Conservation (phyloP, 2,329 filamentous ascomycete genomes). For the Colletotrichum cuscutae region DNA sequence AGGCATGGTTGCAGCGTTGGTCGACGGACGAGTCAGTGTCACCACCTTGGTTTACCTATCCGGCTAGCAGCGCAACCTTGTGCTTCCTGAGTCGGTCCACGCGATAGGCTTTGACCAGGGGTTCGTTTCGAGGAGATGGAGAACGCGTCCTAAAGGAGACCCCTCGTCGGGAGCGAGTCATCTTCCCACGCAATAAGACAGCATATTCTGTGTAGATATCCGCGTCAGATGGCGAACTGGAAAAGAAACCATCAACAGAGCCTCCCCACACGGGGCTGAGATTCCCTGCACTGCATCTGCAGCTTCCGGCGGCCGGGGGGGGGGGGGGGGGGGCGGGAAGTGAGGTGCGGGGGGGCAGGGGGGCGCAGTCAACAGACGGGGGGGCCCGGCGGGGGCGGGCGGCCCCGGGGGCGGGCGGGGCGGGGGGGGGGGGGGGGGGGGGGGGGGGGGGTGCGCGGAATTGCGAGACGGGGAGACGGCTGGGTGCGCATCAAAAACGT, state of each 20-base stretch:
- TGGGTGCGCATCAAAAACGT: conserved; percentile 20
- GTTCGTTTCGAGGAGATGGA: conserved; percentile 30
- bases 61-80: conserved; percentile 11
- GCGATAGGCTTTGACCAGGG: conserved; percentile 15
- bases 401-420: no score
- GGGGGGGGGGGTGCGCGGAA: background rate
- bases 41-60: conserved; percentile 4
- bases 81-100: background rate
- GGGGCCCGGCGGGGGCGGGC: no score
- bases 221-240: conserved; percentile 20
- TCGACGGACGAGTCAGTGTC: conserved; percentile 18
- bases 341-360: no score
- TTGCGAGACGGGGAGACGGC: background rate
- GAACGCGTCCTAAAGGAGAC: conserved; percentile 5
- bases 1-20: conserved; percentile 20
- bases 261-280: conserved; percentile 19
- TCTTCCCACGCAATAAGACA: conserved; percentile 10
- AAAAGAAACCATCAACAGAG: background rate
- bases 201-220: background rate
- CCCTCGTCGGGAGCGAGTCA: conserved; percentile 4
- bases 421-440: no score
- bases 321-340: background rate
- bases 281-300: background rate
- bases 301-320: background rate
- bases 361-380: no score